Percentiles rank a stretch among this genome's conserved stretches.
Conservation (phyloP, 371 early-diverging fungal genomes). For the Lichtheimia ornata region DNA sequence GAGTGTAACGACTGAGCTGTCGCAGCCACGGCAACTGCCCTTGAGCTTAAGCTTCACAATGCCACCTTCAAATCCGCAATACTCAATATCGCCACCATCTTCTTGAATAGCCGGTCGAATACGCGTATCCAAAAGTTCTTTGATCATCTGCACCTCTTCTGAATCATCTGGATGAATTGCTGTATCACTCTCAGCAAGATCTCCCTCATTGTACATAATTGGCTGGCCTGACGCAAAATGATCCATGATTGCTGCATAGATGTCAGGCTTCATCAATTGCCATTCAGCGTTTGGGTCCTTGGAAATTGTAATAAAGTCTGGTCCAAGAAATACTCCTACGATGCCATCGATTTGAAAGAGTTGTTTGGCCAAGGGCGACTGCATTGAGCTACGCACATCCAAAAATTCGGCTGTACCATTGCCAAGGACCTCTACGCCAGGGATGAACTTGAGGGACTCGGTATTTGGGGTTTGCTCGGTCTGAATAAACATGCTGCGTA, state of each 20-base stretch:
- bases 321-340: slow-evolving; percentile 83
- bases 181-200: slow-evolving; percentile 65
- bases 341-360: slow-evolving; percentile 93
- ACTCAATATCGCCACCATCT: slow-evolving; percentile 98
- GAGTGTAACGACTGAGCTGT: slow-evolving; percentile 83
- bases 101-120: slow-evolving; percentile 96
- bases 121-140: slow-evolving; percentile 93
- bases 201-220: slow-evolving; percentile 58
- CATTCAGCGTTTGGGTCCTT: slow-evolving; percentile 85
- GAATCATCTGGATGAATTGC: slow-evolving; percentile 78
- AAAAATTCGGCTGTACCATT: slow-evolving; percentile 79
- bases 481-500: slow-evolving; percentile 92
- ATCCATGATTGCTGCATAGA: slow-evolving; percentile 95
- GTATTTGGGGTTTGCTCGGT: slow-evolving; percentile 93
- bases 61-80: slow-evolving; percentile 85
- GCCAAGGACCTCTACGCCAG: slow-evolving; percentile 78
- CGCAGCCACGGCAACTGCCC: slow-evolving; percentile 96
- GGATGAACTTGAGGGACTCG: slow-evolving; percentile 92
- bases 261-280: slow-evolving; percentile 94
- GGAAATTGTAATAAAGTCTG: slow-evolving; percentile 92
- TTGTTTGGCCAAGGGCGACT: slow-evolving; percentile 86
- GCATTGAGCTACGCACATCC: slow-evolving; percentile 72
- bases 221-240: slow-evolving; percentile 86
- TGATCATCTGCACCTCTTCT: slow-evolving; percentile 95
- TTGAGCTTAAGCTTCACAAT: slow-evolving; percentile 89